Conservation (phyloP, 1,284 basidiomycete species). For the Apiotrichum sp. region DNA sequence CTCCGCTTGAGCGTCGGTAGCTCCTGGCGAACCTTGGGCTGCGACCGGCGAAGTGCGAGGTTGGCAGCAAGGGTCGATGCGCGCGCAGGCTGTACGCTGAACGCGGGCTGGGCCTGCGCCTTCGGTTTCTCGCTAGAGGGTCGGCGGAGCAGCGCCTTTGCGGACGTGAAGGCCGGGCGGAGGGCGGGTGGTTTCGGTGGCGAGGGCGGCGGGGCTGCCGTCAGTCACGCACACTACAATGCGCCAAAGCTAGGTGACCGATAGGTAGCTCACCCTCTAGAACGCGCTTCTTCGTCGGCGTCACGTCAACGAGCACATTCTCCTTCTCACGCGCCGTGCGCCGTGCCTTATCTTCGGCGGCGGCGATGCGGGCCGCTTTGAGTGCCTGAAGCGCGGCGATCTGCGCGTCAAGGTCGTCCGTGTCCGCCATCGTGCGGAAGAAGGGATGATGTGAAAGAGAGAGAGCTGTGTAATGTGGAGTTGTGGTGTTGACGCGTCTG, state of each 20-base stretch:
- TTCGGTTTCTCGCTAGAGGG: background rate
- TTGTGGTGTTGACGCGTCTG: background rate
- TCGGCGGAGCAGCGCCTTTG: background rate
- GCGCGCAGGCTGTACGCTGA: background rate
- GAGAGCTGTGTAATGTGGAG: background rate
- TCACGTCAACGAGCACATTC: slow-evolving; percentile 31
- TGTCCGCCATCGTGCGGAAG: slow-evolving; percentile 20
- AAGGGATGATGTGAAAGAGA: background rate
- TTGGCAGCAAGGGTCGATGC: background rate
- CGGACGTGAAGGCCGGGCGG: background rate
- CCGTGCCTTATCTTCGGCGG: slow-evolving; percentile 14
- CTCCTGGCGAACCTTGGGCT: background rate
- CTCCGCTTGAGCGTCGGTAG: background rate
- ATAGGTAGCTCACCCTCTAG: background rate
- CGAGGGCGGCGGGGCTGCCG: background rate
- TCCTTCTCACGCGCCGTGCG: slow-evolving; percentile 17
- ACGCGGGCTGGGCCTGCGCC: background rate
- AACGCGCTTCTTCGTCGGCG: slow-evolving; percentile 24
- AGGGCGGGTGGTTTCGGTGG: slow-evolving; percentile 1
- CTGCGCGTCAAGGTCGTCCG: slow-evolving; percentile 31
- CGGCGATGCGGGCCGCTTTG: slow-evolving; percentile 16
- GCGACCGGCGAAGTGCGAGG: background rate
- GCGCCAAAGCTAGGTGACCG: too few relatives aligned
- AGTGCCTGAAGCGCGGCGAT: slow-evolving; percentile 30
- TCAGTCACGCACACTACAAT: background rate